Percentiles rank a stretch among this genome's conserved stretches.
Evolutionary conservation across 1,284 basidiomycete species (phyloP).

Genomic region (Cryptococcus deneoformans): DNA sequence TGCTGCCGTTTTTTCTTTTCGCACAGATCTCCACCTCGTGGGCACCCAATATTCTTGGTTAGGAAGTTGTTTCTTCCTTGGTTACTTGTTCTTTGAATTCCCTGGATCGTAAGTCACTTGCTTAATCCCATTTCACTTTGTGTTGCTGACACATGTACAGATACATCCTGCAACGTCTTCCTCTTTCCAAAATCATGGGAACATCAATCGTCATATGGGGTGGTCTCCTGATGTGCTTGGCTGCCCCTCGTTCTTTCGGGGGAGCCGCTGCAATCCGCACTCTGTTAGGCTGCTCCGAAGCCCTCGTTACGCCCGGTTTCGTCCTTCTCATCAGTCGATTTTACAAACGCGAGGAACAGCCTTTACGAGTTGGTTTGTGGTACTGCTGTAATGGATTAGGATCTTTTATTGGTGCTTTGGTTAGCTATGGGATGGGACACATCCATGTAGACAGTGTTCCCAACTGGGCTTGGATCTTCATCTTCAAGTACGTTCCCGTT

Average conservation of each 20-base stretch:
- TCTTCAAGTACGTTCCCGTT: conserved; percentile 25
- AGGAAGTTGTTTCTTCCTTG: conserved; percentile 25
- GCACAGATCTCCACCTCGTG: conserved; percentile 28
- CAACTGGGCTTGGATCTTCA: conserved; percentile 37
- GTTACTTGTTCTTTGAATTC: conserved; percentile 30
- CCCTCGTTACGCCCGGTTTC: conserved; percentile 46
- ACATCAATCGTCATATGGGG: conserved; percentile 42
- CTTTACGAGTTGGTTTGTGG: conserved; percentile 17
- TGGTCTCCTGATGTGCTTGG: conserved; percentile 37
- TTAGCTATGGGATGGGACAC: conserved; percentile 39
- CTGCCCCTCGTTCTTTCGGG: conserved; percentile 35
- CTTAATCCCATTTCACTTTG: neutral
- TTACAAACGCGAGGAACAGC: conserved; percentile 45
- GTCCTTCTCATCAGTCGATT: conserved; percentile 41
- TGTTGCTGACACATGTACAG: neutral
- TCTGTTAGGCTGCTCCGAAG: conserved; percentile 41
- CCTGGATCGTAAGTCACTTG: conserved; percentile 22
- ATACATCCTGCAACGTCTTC: conserved; percentile 30
- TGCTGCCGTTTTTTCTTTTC: conserved; percentile 42
- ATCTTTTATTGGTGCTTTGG: conserved; percentile 29
- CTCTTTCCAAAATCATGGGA: conserved; percentile 31
- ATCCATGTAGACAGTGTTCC: conserved; percentile 10
- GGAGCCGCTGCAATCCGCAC: conserved; percentile 39
- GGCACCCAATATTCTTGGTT: conserved; percentile 23
- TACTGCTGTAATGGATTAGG: conserved; percentile 1